Base-by-base conservation (phyloP, 495 filamentous ascomycete species). In the Xylaria palmicola region DNA sequence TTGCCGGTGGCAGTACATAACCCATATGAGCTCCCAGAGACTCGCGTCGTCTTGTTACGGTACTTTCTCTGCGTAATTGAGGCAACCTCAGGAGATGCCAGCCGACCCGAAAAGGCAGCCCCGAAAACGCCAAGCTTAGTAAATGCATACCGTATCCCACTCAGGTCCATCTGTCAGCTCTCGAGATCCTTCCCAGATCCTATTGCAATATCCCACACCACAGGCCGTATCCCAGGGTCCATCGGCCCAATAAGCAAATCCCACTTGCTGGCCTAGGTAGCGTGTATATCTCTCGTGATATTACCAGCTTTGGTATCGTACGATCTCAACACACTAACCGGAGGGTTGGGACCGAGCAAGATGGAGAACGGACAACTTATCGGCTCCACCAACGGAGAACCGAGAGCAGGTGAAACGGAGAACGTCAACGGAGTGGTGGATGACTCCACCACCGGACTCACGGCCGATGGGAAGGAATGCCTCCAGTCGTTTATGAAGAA, bases 401-500 rank as follows among this genome's bases (percentile, higher is more conserved):
- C 24, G 6, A 44, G 39, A 22, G 34, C 13, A 43, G 43, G 17
- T n/a, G 52, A 15, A 8, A 41, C 6, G n/a, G 37, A 43, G 26
- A 56, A 44, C n/a, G n/a, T n/a, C n/a, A n/a, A n/a, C 53, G 39
- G 53, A 56, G 39, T 30, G 53, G 6, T 44, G 24, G 32, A 20
- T n/a, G 27, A 10, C 2, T 34, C 39, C 26, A 34, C 39, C 54
- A 6, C 40, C 43, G 55, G 43, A 12, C 43, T 58, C 30, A 58
- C 55, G 43, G 55, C 27, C 19, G 26, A 29, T 9, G 55, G 27
- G n/a, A 27, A 48, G 43, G 13, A 58, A 39, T 7, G 43, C 44
- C 49, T 58, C 41, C 41, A 58, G 29, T 34, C 20, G 8, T 49
- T 58, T 3, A 20, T 49, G 3, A 15, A 49, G 32, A 17, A 58